phyloP scores from a whole-genome alignment of 1,284 basidiomycete species.

The Leccinum subfulvum region DNA sequence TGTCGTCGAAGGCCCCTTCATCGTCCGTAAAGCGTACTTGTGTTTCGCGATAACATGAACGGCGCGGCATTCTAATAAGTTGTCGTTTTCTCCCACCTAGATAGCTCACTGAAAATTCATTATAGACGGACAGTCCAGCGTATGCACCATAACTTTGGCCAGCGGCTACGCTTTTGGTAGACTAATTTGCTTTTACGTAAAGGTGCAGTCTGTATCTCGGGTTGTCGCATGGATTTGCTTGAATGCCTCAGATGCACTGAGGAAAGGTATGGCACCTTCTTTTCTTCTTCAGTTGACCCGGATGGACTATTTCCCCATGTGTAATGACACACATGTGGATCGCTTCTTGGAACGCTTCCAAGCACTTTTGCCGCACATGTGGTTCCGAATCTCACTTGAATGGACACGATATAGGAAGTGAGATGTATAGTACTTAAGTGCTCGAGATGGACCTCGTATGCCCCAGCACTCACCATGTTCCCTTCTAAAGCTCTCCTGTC shows the following conservation, averaged over 20 bases:
- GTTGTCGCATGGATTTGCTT: not conserved
- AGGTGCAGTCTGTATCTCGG: not conserved
- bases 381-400: not conserved
- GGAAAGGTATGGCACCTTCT: not conserved
- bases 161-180: not conserved
- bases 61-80: not conserved
- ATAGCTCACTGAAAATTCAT: not conserved
- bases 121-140: not conserved
- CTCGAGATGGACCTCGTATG: not conserved
- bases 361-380: not conserved
- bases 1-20: not conserved
- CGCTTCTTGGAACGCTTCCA: not conserved
- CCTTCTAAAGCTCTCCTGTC: constrained; percentile 13
- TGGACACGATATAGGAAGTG: not conserved
- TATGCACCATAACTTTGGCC: not conserved
- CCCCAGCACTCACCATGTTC: constrained; percentile 18
- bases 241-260: not conserved
- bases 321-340: not conserved
- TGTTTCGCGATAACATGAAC: not conserved
- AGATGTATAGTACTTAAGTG: constrained; percentile 2
- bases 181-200: not conserved
- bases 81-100: not conserved
- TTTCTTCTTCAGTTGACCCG: not conserved
- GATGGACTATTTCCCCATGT: not conserved
- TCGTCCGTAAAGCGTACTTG: not conserved